A percentile compares a stretch with the other conserved stretches of the same genome.
These are phyloP conservation scores for Raffaelea albimanens DNA, from an alignment of 2,329 filamentous ascomycete species.

Conservation along the genomic window DNA sequence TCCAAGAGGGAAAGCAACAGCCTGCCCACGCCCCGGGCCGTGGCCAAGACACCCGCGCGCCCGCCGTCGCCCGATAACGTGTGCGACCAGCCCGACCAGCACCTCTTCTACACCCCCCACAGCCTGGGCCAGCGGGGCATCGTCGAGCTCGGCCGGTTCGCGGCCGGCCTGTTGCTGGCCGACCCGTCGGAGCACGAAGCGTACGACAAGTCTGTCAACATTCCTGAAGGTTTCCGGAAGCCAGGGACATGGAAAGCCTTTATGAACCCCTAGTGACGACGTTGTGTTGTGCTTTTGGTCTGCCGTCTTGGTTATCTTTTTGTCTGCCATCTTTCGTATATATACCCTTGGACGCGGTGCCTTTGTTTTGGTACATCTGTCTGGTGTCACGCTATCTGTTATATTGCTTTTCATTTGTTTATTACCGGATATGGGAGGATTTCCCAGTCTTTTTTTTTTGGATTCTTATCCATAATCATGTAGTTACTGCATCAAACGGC, in stretches of 20 bases:
- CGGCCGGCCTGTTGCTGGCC: slow-evolving; percentile 4
- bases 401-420: too few species aligned
- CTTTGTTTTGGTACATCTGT: too few species aligned
- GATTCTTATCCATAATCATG: too few species aligned
- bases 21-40: too few species aligned
- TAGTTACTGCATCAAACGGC: too few species aligned
- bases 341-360: too few species aligned
- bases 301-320: neutral
- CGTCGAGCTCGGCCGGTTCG: slow-evolving; percentile 9
- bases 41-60: neutral
- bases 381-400: too few species aligned
- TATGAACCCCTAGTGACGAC: neutral
- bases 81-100: slow-evolving; percentile 34
- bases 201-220: neutral
- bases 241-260: slow-evolving; percentile 10
- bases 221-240: neutral
- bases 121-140: slow-evolving; percentile 30
- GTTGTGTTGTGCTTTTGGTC: neutral
- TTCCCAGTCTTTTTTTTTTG: too few species aligned
- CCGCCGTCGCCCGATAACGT: slow-evolving; percentile 10
- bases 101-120: slow-evolving; percentile 44
- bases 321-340: neutral
- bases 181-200: slow-evolving; percentile 2
- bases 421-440: too few species aligned
- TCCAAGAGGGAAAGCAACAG: too few species aligned